Evolutionary conservation across 805 yeast species (phyloP), one percentile per base, ranked within the genome.

Genomic region (Lachancea meyersii): DNA sequence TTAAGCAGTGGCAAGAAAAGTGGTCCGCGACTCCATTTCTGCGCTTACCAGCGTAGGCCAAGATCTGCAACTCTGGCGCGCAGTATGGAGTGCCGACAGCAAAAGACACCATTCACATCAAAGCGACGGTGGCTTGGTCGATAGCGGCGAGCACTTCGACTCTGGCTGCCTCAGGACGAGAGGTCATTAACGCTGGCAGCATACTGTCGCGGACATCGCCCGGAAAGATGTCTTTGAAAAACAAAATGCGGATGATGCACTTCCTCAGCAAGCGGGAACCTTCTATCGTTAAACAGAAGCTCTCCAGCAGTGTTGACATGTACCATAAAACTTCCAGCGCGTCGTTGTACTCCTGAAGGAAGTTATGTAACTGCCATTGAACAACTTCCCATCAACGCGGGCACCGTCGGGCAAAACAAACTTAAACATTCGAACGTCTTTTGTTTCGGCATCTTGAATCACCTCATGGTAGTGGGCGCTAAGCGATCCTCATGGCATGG

Each of bases 31-130:
- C 38, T 5, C 38, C 22, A 22, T 38, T 38, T 17, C 40, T 11
- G 27, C 34, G 30, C n/a, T 38, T 28, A 13, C 46, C 43, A 2
- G 43, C 43, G 34, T 28, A 43, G 21, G 37, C 38, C 31, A 43
- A 33, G 18, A 34, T 19, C 16, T 23, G 26, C 3, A 43, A 26
- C 16, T 43, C 46, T 11, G 43, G 37, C 16, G 27, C 38, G 2
- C 40, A n/a, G 23, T 38, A 43, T 2, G 40, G 43, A 27, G 23
- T 28, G n/a, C 43, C 46, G n/a, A 38, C 8, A 4, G 40, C 33
- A 23, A 43, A 38, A 27, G 38, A 43, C 7, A 43, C 28, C 40
- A 38, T 41, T 43, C 46, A 38, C 43, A 43, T 34, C 3, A 43
- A 10, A 23, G 24, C 32, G 3, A 43, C 32, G 21, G 32, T 30